phyloP scores from a whole-genome alignment of 2,329 filamentous ascomycete species.

The Alternaria alternata region DNA sequence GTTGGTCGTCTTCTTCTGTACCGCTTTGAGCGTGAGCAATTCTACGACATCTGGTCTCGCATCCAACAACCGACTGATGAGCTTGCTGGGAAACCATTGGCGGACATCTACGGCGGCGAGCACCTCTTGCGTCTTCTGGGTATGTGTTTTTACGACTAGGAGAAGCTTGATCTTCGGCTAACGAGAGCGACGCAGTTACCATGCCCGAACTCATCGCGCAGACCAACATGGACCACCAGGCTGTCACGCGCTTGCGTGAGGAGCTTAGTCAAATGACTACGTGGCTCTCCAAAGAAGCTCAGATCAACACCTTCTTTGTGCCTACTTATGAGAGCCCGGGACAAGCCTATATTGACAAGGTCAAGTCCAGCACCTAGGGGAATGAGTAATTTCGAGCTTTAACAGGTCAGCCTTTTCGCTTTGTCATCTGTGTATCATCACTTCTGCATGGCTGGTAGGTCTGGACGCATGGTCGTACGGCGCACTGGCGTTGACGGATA shows the following conservation, averaged over 20 bases:
- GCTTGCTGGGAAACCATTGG: conserved; percentile 73
- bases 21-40: conserved; percentile 91
- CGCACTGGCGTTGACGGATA: conserved; percentile 21
- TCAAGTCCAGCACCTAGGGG: conserved; percentile 50
- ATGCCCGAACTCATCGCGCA: conserved; percentile 94
- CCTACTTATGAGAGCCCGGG: conserved; percentile 77
- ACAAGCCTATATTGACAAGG: conserved; percentile 75
- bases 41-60: conserved; percentile 76
- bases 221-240: conserved; percentile 96
- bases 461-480: conserved; percentile 15
- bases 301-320: conserved; percentile 79
- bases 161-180: not conserved
- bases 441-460: conserved; percentile 20
- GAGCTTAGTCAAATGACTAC: conserved; percentile 86
- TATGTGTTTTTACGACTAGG: conserved; percentile 56
- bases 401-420: not conserved
- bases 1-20: conserved; percentile 91
- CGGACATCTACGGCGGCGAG: conserved; percentile 90
- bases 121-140: conserved; percentile 89
- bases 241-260: conserved; percentile 85
- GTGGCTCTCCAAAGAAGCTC: conserved; percentile 75
- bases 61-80: conserved; percentile 70
- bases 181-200: conserved; percentile 66
- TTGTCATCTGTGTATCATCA: conserved; percentile 19
- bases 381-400: not conserved